Conservation (phyloP, 495 filamentous ascomycete species). For the Penicillium alfredii region DNA sequence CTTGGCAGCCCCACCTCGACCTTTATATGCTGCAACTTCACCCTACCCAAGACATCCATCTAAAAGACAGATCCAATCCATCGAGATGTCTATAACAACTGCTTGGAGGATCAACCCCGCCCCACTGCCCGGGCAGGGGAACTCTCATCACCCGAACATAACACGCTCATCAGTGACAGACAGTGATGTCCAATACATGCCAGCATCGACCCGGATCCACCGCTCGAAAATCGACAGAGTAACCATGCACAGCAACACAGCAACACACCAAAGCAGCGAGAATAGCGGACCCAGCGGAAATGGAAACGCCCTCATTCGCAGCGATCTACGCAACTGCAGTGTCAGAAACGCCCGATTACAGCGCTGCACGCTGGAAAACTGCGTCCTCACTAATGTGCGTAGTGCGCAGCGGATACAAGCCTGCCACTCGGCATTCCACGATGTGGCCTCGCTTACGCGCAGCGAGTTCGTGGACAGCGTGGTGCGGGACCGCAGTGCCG, state of each 20-base stretch:
- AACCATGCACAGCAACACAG: background rate
- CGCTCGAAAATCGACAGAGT: constrained; percentile 6
- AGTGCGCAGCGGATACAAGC: constrained; percentile 8
- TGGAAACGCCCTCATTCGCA: constrained; percentile 16
- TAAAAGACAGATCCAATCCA: too few relatives aligned
- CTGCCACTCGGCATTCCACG: constrained; percentile 9
- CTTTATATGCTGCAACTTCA: too few relatives aligned
- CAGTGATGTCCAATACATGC: constrained; percentile 15
- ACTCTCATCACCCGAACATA: constrained; percentile 13
- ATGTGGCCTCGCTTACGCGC: constrained; percentile 12
- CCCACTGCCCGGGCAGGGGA: background rate
- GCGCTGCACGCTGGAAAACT: constrained; percentile 13
- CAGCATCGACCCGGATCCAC: constrained; percentile 9
- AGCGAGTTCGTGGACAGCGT: constrained; percentile 20
- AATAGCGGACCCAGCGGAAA: constrained; percentile 1
- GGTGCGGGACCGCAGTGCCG: constrained; percentile 9
- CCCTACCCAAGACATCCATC: too few relatives aligned
- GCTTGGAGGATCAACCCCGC: too few relatives aligned
- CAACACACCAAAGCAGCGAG: too few relatives aligned
- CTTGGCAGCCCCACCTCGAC: too few relatives aligned
- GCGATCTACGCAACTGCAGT: constrained; percentile 16
- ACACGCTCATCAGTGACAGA: constrained; percentile 15
- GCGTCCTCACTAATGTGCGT: constrained; percentile 13
- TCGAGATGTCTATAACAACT: too few relatives aligned
- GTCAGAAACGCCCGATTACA: constrained; percentile 12